Conservation (phyloP, 2,329 filamentous ascomycete genomes). For the Aspergillus aculeatinus region DNA sequence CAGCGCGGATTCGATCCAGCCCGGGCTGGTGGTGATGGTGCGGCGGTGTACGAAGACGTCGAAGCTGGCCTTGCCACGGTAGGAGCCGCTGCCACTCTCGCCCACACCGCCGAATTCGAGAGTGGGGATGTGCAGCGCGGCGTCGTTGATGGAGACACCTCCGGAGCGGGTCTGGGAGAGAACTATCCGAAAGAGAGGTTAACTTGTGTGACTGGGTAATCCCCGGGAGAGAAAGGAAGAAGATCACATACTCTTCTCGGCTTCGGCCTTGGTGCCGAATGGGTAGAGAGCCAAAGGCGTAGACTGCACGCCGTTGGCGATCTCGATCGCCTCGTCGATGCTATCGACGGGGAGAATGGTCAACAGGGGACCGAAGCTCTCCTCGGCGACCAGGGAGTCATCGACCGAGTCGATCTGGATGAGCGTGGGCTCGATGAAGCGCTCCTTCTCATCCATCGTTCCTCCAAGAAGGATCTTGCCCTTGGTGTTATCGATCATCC, state of each 20-base stretch:
- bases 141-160: constrained; percentile 58
- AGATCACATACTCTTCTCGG: constrained; percentile 61
- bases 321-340: constrained; percentile 80
- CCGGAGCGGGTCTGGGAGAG: constrained; percentile 65
- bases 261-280: constrained; percentile 80
- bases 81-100: constrained; percentile 71
- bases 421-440: constrained; percentile 90
- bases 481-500: constrained; percentile 79
- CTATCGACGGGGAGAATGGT: constrained; percentile 74
- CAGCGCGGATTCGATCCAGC: constrained; percentile 60
- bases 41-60: constrained; percentile 63
- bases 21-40: constrained; percentile 58
- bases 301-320: constrained; percentile 76
- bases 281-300: constrained; percentile 83
- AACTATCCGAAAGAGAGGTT: constrained; percentile 44
- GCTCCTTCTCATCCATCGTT: constrained; percentile 72
- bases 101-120: constrained; percentile 83
- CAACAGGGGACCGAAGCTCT: constrained; percentile 92
- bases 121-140: constrained; percentile 70
- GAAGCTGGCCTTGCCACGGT: constrained; percentile 71
- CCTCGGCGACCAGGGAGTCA: constrained; percentile 76
- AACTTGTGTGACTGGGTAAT: not conserved
- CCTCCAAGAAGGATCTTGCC: constrained; percentile 89
- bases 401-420: constrained; percentile 74
- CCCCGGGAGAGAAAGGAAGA: not conserved